These are phyloP conservation scores for Echria macrotheca DNA, from an alignment of 495 filamentous ascomycete species.

Conservation along the genomic window DNA sequence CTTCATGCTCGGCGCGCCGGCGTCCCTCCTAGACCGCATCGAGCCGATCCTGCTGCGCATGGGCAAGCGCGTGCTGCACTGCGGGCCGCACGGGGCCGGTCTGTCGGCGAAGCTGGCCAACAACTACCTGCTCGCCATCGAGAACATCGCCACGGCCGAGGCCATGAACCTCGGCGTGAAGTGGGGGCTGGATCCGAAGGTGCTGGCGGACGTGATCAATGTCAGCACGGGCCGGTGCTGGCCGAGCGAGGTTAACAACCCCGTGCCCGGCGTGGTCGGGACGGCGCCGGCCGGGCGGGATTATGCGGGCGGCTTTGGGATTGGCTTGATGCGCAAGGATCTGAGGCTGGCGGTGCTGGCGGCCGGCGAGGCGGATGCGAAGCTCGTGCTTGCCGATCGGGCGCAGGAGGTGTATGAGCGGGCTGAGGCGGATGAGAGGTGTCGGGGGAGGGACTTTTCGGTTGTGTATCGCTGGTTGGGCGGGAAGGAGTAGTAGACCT, in stretches of 20 bases:
- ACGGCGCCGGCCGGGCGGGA: slow-evolving; percentile 65
- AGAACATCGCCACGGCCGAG: slow-evolving; percentile 88
- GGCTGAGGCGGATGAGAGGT: slow-evolving; percentile 51
- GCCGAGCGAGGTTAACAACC: slow-evolving; percentile 90
- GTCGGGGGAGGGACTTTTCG: slow-evolving; percentile 74
- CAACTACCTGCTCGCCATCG: slow-evolving; percentile 87
- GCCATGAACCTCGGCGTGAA: slow-evolving; percentile 87
- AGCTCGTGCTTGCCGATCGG: slow-evolving; percentile 57
- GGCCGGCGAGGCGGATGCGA: slow-evolving; percentile 60
- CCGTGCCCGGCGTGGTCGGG: slow-evolving; percentile 76
- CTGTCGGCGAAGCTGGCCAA: slow-evolving; percentile 86
- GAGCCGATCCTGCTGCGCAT: slow-evolving; percentile 64
- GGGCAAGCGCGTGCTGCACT: slow-evolving; percentile 76
- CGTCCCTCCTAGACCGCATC: slow-evolving; percentile 52
- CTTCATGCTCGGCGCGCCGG: slow-evolving; percentile 78
- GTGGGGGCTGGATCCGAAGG: slow-evolving; percentile 76
- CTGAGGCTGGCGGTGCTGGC: slow-evolving; percentile 67
- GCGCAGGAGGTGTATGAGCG: slow-evolving; percentile 65
- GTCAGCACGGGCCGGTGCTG: slow-evolving; percentile 82
- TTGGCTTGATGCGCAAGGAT: slow-evolving; percentile 82
- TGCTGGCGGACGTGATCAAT: slow-evolving; percentile 75
- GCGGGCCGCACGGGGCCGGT: slow-evolving; percentile 73
- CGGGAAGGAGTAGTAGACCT: slow-evolving; percentile 44
- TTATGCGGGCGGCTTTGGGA: slow-evolving; percentile 78
- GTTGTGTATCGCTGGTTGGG: slow-evolving; percentile 75